Conservation (phyloP, 2,329 filamentous ascomycete species). For the Acephala macrosclerotiorum region DNA sequence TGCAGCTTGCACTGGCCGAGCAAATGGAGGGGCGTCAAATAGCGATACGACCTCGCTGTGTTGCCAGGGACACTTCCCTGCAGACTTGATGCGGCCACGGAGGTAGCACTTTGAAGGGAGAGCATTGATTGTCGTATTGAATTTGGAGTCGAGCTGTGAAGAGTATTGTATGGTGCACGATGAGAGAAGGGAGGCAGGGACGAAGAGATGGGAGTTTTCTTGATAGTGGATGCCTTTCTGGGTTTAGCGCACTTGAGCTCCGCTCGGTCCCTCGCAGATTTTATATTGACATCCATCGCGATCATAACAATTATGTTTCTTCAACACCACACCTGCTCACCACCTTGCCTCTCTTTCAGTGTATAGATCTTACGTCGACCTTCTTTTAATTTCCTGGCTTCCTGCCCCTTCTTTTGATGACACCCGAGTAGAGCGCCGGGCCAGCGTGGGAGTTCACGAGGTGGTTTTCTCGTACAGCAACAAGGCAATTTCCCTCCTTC, state of each 20-base stretch:
- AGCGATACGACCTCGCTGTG: neutral
- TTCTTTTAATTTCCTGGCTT: neutral
- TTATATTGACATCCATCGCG: neutral
- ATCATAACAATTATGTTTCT: conserved; percentile 6
- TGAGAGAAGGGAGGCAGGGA: neutral
- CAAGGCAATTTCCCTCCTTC: conserved; percentile 17
- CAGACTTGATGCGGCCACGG: neutral
- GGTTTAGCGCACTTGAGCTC: neutral
- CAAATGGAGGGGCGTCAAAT: neutral
- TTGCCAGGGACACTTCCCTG: conserved; percentile 1
- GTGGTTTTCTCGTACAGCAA: conserved; percentile 10
- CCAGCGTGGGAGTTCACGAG: conserved; percentile 11
- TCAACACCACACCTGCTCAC: neutral
- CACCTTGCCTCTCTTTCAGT: conserved; percentile 3
- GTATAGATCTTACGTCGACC: neutral
- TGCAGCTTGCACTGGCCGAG: neutral
- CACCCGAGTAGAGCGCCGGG: conserved; percentile 13
- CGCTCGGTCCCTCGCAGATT: conserved; percentile 1
- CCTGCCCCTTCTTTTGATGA: conserved; percentile 11
- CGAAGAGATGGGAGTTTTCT: neutral
- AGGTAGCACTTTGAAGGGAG: neutral
- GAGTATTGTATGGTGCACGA: neutral
- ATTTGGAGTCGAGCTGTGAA: no score
- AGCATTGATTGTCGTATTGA: neutral
- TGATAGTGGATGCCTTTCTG: neutral